Evolutionary conservation across 345 rosid genomes (phyloP), one percentile per base, ranked within the genome.

Genomic region (Brassica incana): DNA sequence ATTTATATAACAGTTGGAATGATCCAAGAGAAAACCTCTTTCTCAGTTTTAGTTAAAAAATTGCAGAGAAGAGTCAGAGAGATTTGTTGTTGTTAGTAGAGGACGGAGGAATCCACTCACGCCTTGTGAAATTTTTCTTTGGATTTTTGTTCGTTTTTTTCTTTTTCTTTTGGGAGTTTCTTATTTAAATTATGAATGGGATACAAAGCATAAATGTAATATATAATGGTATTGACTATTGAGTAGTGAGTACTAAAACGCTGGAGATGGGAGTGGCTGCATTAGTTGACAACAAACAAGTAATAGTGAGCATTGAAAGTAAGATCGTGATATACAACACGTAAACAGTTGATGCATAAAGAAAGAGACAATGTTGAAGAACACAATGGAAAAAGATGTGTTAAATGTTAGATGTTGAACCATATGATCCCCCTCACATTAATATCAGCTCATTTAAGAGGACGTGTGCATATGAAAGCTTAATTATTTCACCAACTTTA

Each of bases 1-100:
- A 73, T 68, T 79, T 79, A 69, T 74, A 15, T 20, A 63, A 75
- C 79, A 75, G 69, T 70, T 75, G 80, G 83, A 75, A 33, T 64
- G 63, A 71, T 8, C 68, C 76, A 75, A 29, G 70, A 75, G 79
- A 56, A 80, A 67, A 18, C 63, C 74, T 74, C 43, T 68, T 79
- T 48, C 71, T 69, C 72, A 63, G 79, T 69, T 70, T 80, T 75
- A 70, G 79, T 75, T 75, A 10, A 10, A 32, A 36, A n/a, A 0
- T 27, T 66, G 62, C 73, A 73, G 65, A 79, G 70, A 35, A 68
- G 69, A 61, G 71, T 79, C 82, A 73, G 78, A 68, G 70, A 65
- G 35, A 71, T 5, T 33, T 33, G 36, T 33, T 20, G 23, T 20
- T 3, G 33, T 30, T 30, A 30, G 33, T 30, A 30, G 4, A 30